A percentile compares a stretch with the other conserved stretches of the same genome.
Evolutionary conservation across 352 stramenopile genomes (phyloP).

Genomic region (Phytopythium sindhum): DNA sequence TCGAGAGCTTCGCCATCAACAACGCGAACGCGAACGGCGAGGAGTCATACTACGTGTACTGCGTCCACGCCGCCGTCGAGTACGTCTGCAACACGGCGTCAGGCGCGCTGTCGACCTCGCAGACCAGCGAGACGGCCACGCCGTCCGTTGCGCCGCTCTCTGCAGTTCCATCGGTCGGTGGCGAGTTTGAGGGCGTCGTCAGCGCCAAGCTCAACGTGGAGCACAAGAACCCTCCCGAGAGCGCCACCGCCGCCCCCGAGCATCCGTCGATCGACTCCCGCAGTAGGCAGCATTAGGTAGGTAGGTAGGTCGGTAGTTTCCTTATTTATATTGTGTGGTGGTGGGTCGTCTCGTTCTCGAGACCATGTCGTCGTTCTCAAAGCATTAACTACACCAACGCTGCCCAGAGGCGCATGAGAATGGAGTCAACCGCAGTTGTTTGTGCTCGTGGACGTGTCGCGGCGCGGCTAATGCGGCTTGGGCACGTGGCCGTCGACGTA

Average conservation of each 20-base stretch:
- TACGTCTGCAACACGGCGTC: constrained; percentile 75
- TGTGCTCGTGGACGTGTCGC: not conserved
- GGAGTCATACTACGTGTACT: constrained; percentile 90
- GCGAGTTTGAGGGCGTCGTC: not conserved
- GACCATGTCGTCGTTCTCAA: not conserved
- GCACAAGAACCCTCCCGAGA: not conserved
- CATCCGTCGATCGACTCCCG: not conserved
- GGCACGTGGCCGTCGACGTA: constrained; percentile 99
- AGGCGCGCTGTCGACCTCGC: constrained; percentile 13
- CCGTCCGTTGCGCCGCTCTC: constrained; percentile 3
- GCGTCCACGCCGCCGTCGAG: constrained; percentile 79
- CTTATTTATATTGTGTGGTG: constrained; percentile 2
- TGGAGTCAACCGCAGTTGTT: not conserved
- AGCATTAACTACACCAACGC: not conserved
- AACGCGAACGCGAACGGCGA: constrained; percentile 76
- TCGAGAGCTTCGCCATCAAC: constrained; percentile 84
- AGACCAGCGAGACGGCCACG: not conserved
- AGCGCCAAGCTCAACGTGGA: constrained; percentile 1
- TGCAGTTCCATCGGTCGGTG: not conserved
- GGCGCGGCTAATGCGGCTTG: constrained; percentile 87
- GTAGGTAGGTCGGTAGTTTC: not conserved
- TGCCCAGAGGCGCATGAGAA: not conserved
- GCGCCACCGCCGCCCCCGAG: not conserved
- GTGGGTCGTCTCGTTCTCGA: not conserved
- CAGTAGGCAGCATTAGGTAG: not conserved